Evolutionary conservation across 805 yeast species (phyloP), one percentile per base, ranked within the genome.

Genomic region (Candida dendrica): DNA sequence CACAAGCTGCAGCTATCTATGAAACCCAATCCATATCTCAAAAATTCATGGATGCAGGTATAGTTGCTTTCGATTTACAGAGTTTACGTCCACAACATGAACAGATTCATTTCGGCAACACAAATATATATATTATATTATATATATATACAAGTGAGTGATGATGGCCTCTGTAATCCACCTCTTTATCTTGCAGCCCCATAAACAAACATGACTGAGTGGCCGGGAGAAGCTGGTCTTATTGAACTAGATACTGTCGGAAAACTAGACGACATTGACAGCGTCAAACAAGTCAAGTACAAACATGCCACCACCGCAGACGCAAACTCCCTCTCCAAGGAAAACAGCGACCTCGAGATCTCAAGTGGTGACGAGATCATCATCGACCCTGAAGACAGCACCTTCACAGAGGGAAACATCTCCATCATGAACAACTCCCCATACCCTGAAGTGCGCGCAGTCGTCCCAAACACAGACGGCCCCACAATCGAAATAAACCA

Each of bases 361-460:
- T 32, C 34, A 6, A 32, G 34, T 34, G 26, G 15, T 20, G 26
- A 34, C 19, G 36, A 5, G 9, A 34, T 34, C 16, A 20, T 34
- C 13, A 35, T 26, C 10, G 37, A 39, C 7, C 39, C 41, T 2
- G 33, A 40, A n/a, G 36, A 38, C 22, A n/a, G 11, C 3, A 8
- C 19, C 3, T 32, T 20, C 13, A n/a, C 22, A 11, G 40, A 38
- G 32, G 38, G 37, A 13, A 39, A 35, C 18, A 27, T 71, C 14
- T 64, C 63, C 24, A 58, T 48, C 10, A 34, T 31, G 19, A 41
- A 35, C 44, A 68, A 65, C 41, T 72, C 79, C 8, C 81, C 83
- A 4, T 77, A 77, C 47, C 80, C 82, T 1, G 85, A 79, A 49
- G 79, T 79, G 13, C 59, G 84, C 32, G 77, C 80, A 19, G 74